Base-by-base conservation (phyloP, 2,329 filamentous ascomycete genomes). In the Paecilomyces sp. region DNA sequence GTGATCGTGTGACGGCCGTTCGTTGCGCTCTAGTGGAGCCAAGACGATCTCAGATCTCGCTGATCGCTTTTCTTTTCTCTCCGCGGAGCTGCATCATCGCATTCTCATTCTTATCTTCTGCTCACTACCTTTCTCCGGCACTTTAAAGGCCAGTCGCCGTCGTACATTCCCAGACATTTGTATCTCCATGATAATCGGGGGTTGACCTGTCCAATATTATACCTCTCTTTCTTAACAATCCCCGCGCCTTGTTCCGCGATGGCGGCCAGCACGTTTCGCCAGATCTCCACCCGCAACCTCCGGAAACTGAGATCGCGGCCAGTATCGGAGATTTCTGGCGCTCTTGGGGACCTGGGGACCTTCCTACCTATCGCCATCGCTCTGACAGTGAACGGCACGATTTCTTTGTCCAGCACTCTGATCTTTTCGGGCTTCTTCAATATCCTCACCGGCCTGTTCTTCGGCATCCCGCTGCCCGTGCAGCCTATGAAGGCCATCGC, bases 401-500 rank as follows among this genome's bases (percentile, higher is more conserved):
- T 97, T 67, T 88, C 90, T 24, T 83, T 97, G 1, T 86, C 90
- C 28, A 87, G 88, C 55, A 97, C 93, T 0, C 83, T 97, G 0
- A 85, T 97, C 5, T 94, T 96, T 72, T 92, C 91, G 0, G 94
- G 94, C 1, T 69, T 92, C 9, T 93, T 89, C 74, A 97, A 97
- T 69, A 85, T 97, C 58, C 68, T 89, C 12, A 96, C 92, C 0
- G 94, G 93, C 18, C 70, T 87, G 1, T 76, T 88, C 33, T 97
- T 97, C 68, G 93, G 93, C 6, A 88, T 97, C 50, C 93, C 93
- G 1, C 77, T 97, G 3, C 92, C 92, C 0, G 92, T 97, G 0
- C 92, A 97, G 77, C 92, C 92, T 0, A 89, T 89, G 86, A 89
- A 88, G 82, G 92, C 93, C 41, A 95, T 97, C 62, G 92, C 92